Percentiles rank a stretch among this genome's conserved stretches.
These are phyloP conservation scores for Dioscorea dumetorum DNA, from an alignment of 106 monocot genomes.

Conservation along the genomic window DNA sequence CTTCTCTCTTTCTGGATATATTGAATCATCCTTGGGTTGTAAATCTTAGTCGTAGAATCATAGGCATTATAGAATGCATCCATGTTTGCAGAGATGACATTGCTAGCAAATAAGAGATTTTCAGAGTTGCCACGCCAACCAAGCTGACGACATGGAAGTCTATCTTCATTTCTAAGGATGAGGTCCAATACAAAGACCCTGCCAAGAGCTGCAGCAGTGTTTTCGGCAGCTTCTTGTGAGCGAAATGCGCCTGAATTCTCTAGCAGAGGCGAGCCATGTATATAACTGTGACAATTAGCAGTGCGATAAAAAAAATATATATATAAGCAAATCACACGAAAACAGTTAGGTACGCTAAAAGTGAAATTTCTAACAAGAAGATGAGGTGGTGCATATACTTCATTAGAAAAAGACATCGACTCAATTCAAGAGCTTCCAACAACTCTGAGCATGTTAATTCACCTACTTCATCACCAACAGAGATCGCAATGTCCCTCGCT, in stretches of 20 bases:
- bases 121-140: conserved; percentile 91
- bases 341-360: neutral
- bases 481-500: conserved; percentile 43
- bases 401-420: conserved; percentile 85
- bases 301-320: neutral
- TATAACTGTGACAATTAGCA: conserved; percentile 42
- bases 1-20: conserved; percentile 40
- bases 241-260: conserved; percentile 58
- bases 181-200: conserved; percentile 79
- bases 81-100: conserved; percentile 18
- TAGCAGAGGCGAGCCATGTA: conserved; percentile 80
- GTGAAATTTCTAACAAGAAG: neutral
- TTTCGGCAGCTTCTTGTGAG: conserved; percentile 39
- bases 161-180: conserved; percentile 83
- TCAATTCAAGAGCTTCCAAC: conserved; percentile 91
- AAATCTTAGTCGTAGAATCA: conserved; percentile 21
- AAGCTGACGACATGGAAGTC: conserved; percentile 74
- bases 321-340: neutral
- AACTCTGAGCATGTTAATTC: conserved; percentile 88
- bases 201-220: conserved; percentile 55
- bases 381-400: conserved; percentile 35
- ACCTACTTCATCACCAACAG: conserved; percentile 51
- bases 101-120: conserved; percentile 61
- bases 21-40: conserved; percentile 12
- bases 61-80: conserved; percentile 19